Base-by-base conservation (phyloP, 2,329 filamentous ascomycete species). In the Fusarium sp. region DNA sequence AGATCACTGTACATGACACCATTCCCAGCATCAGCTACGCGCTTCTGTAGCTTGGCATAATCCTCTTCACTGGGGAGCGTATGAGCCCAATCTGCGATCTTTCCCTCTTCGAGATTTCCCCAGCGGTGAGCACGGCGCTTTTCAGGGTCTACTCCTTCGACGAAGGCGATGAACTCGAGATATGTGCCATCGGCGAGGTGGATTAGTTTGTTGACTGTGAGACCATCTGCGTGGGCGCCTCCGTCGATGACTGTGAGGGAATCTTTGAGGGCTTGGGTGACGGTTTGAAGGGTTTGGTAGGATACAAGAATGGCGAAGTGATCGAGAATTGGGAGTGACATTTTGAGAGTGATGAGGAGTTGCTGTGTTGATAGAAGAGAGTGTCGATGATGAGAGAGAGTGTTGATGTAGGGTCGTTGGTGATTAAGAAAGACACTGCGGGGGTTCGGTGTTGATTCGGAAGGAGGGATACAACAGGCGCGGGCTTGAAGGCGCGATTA, bases 251-350 rank as follows among this genome's bases (percentile, higher is more conserved):
- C 80, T 50, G 84, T 86, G 80, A 92, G 90, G 52, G 85, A 81
- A 9, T 84, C 76, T 4, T 83, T 82, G 38, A 92, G 79, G 80
- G 83, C 87, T 3, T 78, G 18, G 8, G 88, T 89, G 5, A 87
- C 82, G 20, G 80, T 73, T 5, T 78, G 70, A 7, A 90, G 80
- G 26, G 84, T 82, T 6, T 79, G 67, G 67, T 87, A 82, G 0
- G 90, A 87, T 6, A 92, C 80, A 5, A 92, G 84, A 58, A 92
- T 83, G 68, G 92, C 87, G 60, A 92, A 85, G 75, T 92, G 90
- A 78, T 92, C 90, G 17, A 92, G 78, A 11, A 80, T 75, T 30
- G 79, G 81, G 12, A 59, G 71, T 2, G 69, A 9, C 53, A 60
- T 71, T 20, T 23, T 69, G 44, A 33, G 41, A 4, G 4, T 18